A percentile compares a stretch with the other conserved stretches of the same genome.
phyloP scores from a whole-genome alignment of 2,329 filamentous ascomycete species.

The Alternaria arborescens region DNA sequence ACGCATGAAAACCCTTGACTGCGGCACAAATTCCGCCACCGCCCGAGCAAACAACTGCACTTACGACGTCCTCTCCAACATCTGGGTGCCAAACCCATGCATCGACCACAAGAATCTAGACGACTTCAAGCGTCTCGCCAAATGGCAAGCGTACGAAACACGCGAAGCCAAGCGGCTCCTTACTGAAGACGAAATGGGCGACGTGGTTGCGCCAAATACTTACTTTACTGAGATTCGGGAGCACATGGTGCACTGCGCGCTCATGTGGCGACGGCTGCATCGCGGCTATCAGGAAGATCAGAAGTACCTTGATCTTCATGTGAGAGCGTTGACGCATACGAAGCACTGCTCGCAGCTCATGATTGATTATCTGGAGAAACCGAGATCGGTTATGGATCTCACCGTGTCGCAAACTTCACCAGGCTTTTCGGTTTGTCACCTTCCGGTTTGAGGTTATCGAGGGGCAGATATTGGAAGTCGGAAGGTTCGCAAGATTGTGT shows the following conservation, averaged over 20 bases:
- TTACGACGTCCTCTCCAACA: conserved; percentile 14
- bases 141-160: not conserved
- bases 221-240: conserved; percentile 12
- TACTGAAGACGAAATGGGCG: conserved; percentile 12
- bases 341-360: not conserved
- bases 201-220: conserved; percentile 12
- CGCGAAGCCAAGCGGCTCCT: conserved; percentile 2
- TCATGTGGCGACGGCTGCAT: conserved; percentile 11
- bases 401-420: not conserved
- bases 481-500: not conserved
- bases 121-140: conserved; percentile 6
- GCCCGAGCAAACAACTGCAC: conserved; percentile 7
- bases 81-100: conserved; percentile 6
- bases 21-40: conserved; percentile 8
- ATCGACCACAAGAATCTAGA: conserved; percentile 9
- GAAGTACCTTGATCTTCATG: not conserved
- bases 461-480: not conserved
- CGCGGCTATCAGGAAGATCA: conserved; percentile 6
- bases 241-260: conserved; percentile 16
- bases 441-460: not conserved
- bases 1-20: conserved; percentile 5
- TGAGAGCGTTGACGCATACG: not conserved
- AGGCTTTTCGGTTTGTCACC: not conserved
- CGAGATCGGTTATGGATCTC: not conserved
- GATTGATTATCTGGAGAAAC: not conserved